phyloP scores from a whole-genome alignment of 345 rosid genomes.

The Arabidopsis thaliana region TAIR10.1 NC_003071.7:16863501-16864000 shows the following conservation, averaged over 20 bases:
- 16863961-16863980: slow-evolving; percentile 9
- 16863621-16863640: not conserved
- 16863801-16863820: slow-evolving; percentile 21
- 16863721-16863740: not conserved
- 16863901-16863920: not conserved
- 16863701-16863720: not conserved
- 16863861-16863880: not conserved
- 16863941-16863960: slow-evolving; percentile 6
- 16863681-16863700: not conserved
- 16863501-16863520: not conserved
- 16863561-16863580: not conserved
- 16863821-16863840: slow-evolving; percentile 13
- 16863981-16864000: not conserved
- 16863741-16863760: not conserved
- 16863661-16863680: slow-evolving; percentile 1
- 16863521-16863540: not conserved
- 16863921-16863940: not conserved
- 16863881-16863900: slow-evolving; percentile 4
- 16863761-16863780: slow-evolving; percentile 15
- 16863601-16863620: not conserved
- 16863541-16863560: not conserved
- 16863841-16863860: slow-evolving; percentile 33
- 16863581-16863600: not conserved
- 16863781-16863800: slow-evolving; percentile 36
- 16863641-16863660: not conserved